Conservation (phyloP, 768 basidiomycete genomes). For the Boletus vermiculosoides region DNA sequence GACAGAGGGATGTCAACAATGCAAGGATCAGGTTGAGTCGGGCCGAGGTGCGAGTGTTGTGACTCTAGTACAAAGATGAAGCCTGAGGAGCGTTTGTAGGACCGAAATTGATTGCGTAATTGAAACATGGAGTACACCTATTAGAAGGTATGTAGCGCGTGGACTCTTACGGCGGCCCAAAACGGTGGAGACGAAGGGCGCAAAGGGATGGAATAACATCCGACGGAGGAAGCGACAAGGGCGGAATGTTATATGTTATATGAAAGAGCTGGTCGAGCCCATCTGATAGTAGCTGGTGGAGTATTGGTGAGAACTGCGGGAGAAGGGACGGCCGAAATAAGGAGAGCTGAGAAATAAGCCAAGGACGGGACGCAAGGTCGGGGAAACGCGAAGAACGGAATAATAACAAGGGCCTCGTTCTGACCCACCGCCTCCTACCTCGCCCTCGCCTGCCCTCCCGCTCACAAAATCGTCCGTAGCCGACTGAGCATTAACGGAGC, state of each 20-base stretch:
- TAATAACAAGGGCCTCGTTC: not conserved
- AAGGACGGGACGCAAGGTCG: no score
- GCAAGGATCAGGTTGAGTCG: not conserved
- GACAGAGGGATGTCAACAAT: not conserved
- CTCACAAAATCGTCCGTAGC: not conserved
- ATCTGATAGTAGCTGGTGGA: not conserved
- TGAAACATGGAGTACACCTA: no score
- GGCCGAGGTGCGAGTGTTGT: not conserved
- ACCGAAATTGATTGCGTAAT: not conserved
- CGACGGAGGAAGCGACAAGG: not conserved
- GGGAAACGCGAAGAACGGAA: not conserved
- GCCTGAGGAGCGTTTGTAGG: not conserved
- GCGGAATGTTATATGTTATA: no score
- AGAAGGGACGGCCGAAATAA: not conserved
- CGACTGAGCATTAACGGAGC: not conserved
- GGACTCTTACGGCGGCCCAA: not conserved
- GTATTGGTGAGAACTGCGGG: conserved; percentile 5
- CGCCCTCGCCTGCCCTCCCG: not conserved
- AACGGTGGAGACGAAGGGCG: not conserved
- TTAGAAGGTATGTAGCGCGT: no score
- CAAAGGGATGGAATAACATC: not conserved
- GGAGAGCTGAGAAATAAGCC: not conserved
- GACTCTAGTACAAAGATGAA: no score
- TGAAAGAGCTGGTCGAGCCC: no score
- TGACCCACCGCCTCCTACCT: not conserved